Evolutionary conservation across 352 stramenopile genomes (phyloP), one percentile per base, ranked within the genome.

Genomic region (Elongisporangium prolatum): DNA sequence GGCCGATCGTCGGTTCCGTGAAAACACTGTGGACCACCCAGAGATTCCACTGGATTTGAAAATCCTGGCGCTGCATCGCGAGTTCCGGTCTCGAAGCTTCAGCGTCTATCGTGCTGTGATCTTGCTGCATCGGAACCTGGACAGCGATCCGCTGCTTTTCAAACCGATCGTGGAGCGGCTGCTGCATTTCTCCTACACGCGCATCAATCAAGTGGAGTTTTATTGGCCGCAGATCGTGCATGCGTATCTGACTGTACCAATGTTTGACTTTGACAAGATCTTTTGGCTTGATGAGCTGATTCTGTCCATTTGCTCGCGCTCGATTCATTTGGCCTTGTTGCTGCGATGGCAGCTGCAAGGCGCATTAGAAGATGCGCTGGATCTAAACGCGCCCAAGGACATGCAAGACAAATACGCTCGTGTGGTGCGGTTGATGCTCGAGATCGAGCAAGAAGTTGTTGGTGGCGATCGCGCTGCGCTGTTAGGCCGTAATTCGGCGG

Each of bases 211-310:
- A 68, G 83, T 97, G 49, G 89, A 97, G 63, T 96, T 97, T 59
- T 96, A 96, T 62, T 95, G 86, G 81, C 88, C 86, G 17, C 89
- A 97, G 70, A 91, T 97, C 34, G 78, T 96, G 47, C 89, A 97
- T 56, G 84, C 84, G 55, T 93, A 94, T 51, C 52, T 96, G 51
- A 93, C 81, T 18, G 82, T 96, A 54, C 86, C 84, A 13, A 94
- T 91, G 72, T 95, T 94, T 69, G 82, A 95, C 47, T 93, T 95
- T 63, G 84, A 94, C 50, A 96, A 96, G 69, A 77, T 95, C 22
- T 95, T 96, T 67, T 93, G 86, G 84, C 71, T 96, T 25, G 86
- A 96, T 53, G 85, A 96, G 54, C 64, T 93, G 20, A 84, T 96
- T 22, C 57, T 94, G n/a, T 95, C 86, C 20, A 84, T 96, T 28